These are phyloP conservation scores for Begonia masoniana DNA, from an alignment of 306 rosid genomes.

Conservation along the genomic window DNA sequence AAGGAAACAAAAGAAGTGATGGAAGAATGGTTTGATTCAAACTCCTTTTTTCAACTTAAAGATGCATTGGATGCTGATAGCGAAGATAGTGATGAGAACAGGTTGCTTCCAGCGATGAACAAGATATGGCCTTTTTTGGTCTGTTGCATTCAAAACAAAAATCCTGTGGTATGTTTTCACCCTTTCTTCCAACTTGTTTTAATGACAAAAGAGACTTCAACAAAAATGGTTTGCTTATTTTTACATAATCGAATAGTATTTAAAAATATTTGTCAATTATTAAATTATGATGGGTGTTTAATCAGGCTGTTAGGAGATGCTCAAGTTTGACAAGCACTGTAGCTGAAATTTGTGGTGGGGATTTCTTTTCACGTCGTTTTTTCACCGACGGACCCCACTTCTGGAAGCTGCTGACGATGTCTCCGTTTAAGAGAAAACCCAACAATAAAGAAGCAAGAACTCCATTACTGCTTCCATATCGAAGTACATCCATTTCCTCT, in stretches of 20 bases:
- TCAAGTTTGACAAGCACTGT: constrained; percentile 37
- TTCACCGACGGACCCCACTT: constrained; percentile 59
- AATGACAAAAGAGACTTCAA: not conserved
- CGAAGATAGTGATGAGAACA: constrained; percentile 65
- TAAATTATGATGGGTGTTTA: no score
- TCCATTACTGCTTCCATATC: constrained; percentile 67
- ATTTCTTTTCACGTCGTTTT: constrained; percentile 85
- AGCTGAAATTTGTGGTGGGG: constrained; percentile 66
- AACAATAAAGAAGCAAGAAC: constrained; percentile 34
- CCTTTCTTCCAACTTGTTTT: constrained; percentile 7
- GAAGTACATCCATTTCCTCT: constrained; percentile 32
- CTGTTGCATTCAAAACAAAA: constrained; percentile 57
- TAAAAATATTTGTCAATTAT: no score
- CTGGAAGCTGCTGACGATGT: constrained; percentile 62
- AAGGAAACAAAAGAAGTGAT: constrained; percentile 51
- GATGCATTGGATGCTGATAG: constrained; percentile 51
- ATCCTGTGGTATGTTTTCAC: constrained; percentile 51
- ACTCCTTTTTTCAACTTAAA: constrained; percentile 45
- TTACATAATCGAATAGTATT: not conserved
- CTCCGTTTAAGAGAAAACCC: constrained; percentile 47
- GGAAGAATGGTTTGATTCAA: constrained; percentile 41
- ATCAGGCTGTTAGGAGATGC: constrained; percentile 68
- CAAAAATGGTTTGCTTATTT: not conserved
- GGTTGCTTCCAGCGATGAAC: constrained; percentile 95
- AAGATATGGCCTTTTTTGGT: constrained; percentile 87